Evolutionary conservation across 805 yeast species (phyloP).

Genomic region (Jamesozyma rosinii): DNA sequence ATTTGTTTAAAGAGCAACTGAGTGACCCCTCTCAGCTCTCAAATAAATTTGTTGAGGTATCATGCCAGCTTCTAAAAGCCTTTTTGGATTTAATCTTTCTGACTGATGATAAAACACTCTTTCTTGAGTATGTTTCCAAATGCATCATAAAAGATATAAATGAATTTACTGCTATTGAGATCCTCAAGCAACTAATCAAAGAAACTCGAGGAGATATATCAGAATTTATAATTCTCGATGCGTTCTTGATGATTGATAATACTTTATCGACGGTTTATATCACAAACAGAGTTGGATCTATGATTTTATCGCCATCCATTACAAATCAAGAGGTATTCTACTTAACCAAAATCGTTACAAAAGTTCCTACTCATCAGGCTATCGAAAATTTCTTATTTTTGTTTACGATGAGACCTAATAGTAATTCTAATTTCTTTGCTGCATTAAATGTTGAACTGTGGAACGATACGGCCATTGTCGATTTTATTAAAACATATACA

Average conservation of each 20-base stretch:
- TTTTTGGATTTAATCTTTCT: background rate
- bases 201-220: constrained; percentile 7
- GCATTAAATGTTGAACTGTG: constrained; percentile 9
- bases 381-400: constrained; percentile 14
- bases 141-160: background rate
- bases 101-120: background rate
- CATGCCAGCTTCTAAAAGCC: background rate
- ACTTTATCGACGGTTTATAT: constrained; percentile 8
- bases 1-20: background rate
- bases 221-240: constrained; percentile 10
- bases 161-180: background rate
- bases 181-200: constrained; percentile 12
- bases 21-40: background rate
- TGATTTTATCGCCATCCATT: constrained; percentile 14
- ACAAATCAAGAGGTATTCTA: constrained; percentile 9
- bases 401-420: constrained; percentile 5
- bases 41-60: background rate
- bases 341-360: constrained; percentile 12
- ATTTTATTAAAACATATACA: constrained; percentile 7
- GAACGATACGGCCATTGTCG: constrained; percentile 8
- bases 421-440: constrained; percentile 5
- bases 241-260: constrained; percentile 12
- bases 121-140: background rate
- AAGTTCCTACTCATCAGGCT: constrained; percentile 10
- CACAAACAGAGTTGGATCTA: constrained; percentile 21